phyloP scores from a whole-genome alignment of 805 yeast species.

The Debaryomyces tyrocola region DNA sequence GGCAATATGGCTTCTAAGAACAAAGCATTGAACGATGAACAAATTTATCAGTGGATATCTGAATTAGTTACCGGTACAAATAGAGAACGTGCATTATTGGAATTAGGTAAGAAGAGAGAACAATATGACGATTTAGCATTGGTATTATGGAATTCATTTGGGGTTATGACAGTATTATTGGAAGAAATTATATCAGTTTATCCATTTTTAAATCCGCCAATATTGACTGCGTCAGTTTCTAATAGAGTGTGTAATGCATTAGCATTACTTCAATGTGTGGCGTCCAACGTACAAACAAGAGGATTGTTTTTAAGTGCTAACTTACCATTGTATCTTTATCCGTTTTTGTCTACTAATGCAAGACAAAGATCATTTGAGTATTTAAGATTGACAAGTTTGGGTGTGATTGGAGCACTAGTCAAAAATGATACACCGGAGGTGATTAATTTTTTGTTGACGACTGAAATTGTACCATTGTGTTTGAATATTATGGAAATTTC shows the following conservation, averaged over 20 bases:
- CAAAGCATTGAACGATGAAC: conserved; percentile 57
- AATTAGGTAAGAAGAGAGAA: conserved; percentile 90
- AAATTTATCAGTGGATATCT: conserved; percentile 85
- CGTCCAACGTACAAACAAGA: conserved; percentile 90
- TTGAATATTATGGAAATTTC: conserved; percentile 93
- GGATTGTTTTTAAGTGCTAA: conserved; percentile 84
- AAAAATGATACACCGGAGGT: conserved; percentile 96
- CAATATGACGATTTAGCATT: conserved; percentile 91
- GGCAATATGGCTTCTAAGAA: conserved; percentile 8
- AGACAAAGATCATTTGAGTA: conserved; percentile 93
- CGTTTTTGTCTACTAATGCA: conserved; percentile 88
- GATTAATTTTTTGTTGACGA: conserved; percentile 84
- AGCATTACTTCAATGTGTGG: conserved; percentile 93
- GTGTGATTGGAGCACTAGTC: conserved; percentile 95
- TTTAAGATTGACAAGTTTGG: conserved; percentile 85
- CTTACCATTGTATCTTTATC: conserved; percentile 88
- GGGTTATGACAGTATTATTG: conserved; percentile 88
- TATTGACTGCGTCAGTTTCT: conserved; percentile 78
- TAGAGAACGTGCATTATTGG: conserved; percentile 89
- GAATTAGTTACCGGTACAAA: conserved; percentile 89
- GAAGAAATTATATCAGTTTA: conserved; percentile 90
- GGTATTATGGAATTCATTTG: conserved; percentile 93
- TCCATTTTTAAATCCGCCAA: conserved; percentile 86
- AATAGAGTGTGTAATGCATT: conserved; percentile 95
- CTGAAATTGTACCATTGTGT: conserved; percentile 95